Base-by-base conservation (phyloP, 441 rosid species). In the Cnidoscolus chayamansa region DNA sequence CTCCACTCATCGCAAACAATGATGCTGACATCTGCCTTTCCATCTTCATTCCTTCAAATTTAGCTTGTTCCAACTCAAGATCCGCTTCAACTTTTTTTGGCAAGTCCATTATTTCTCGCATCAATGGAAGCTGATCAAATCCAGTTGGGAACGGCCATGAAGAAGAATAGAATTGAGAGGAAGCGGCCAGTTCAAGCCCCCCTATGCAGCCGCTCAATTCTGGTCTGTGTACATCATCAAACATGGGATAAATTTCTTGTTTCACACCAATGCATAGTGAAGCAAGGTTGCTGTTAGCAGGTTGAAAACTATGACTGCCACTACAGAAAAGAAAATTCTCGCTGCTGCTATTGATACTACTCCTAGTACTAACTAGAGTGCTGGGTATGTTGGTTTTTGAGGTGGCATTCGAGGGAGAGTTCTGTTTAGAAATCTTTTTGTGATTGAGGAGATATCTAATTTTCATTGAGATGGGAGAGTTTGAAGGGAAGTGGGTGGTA, bases 1-100 rank as follows among this genome's bases (percentile, higher is more conserved):
- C 83, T 74, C 91, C 97, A 73, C 79, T 82, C 84, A 82, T 81
- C 0, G 89, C 83, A 70, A 84, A 86, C 10, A 86, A 57, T 1
- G 93, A 87, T 31, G 93, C 94, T 11, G 90, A 87, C 20, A 90
- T 79, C 83, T 87, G 90, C 79, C 89, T 85, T 76, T 87, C 93
- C 48, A 83, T 87, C 64, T 79, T 83, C 84, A 87, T 80, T 8
- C 73, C 67, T 50, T 78, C 84, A 0, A 82, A 74, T 73, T 83
- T 84, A 12, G 49, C 57, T 4, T 75, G 47, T 80, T 85, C 86
- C 1, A 73, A 50, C 3, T 11, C 55, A 31, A 82, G 76, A n/a
- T 77, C 66, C 55, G 72, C 45, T 2, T 65, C 66, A 13, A 15
- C 65, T 12, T 72, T 80, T 76, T 73, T 80, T 0, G 76, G 81